Evolutionary conservation across 345 rosid genomes (phyloP).

Genomic region (Eucalyptus erythrocorys): DNA sequence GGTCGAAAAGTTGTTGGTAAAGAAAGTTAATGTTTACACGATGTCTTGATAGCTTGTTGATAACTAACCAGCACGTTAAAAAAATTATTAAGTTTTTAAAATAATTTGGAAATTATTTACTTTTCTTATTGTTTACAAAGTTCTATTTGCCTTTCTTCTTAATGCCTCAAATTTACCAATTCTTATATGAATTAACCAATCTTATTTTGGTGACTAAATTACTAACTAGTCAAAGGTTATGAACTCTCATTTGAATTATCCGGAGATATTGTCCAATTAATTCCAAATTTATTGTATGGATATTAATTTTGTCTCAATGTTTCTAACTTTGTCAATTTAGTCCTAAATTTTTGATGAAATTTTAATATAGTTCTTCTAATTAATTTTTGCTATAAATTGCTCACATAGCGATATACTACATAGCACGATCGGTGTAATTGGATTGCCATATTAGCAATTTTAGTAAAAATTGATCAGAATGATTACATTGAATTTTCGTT

Average conservation of each 20-base stretch:
- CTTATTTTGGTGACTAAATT: neutral
- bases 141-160: neutral
- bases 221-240: neutral
- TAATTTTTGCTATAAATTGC: neutral
- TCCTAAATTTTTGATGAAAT: neutral
- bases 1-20: neutral
- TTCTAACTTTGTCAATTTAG: neutral
- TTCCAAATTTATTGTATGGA: neutral
- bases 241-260: neutral
- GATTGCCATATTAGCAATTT: neutral
- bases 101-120: neutral
- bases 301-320: fast-evolving
- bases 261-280: neutral
- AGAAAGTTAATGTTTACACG: neutral
- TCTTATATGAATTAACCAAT: neutral
- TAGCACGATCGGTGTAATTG: neutral
- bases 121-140: neutral
- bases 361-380: neutral
- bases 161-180: neutral
- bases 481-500: neutral
- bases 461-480: no score
- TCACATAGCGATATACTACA: neutral
- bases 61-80: neutral
- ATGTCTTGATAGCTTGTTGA: neutral
- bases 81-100: neutral